Evolutionary conservation across 129 eudicot genomes (phyloP).

Genomic region (Pseudognaphalium luteoalbum): DNA sequence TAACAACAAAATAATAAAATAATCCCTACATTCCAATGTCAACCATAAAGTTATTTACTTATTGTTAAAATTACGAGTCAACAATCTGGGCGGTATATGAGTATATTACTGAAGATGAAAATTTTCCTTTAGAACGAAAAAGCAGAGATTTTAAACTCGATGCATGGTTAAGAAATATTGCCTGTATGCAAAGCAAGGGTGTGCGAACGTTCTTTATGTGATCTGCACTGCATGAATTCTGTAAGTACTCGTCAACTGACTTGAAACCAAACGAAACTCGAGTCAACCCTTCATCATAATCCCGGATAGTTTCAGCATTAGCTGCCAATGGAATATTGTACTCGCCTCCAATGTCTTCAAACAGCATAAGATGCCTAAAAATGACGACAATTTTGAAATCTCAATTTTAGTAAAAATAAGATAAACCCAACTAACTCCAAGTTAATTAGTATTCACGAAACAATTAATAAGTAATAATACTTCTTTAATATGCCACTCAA

Average conservation of each 20-base stretch:
- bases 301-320: constrained; percentile 62
- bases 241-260: constrained; percentile 77
- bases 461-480: constrained; percentile 27
- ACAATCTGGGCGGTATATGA: too few species aligned
- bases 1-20: too few species aligned
- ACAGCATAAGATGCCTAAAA: constrained; percentile 68
- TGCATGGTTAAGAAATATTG: constrained; percentile 24
- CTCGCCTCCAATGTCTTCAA: constrained; percentile 74
- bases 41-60: background rate
- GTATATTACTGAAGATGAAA: background rate
- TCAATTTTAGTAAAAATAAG: background rate
- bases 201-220: constrained; percentile 53
- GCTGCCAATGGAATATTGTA: constrained; percentile 67
- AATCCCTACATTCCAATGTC: too few species aligned
- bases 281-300: constrained; percentile 73
- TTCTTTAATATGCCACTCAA: constrained; percentile 66
- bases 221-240: constrained; percentile 71
- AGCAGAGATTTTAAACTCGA: background rate
- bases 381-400: background rate
- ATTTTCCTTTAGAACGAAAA: background rate
- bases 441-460: background rate
- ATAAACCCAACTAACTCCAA: background rate
- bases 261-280: constrained; percentile 86
- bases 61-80: too few species aligned
- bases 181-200: constrained; percentile 83